Evolutionary conservation across 257 asterid species (phyloP).

Genomic region (Solanum chmielewskii): DNA sequence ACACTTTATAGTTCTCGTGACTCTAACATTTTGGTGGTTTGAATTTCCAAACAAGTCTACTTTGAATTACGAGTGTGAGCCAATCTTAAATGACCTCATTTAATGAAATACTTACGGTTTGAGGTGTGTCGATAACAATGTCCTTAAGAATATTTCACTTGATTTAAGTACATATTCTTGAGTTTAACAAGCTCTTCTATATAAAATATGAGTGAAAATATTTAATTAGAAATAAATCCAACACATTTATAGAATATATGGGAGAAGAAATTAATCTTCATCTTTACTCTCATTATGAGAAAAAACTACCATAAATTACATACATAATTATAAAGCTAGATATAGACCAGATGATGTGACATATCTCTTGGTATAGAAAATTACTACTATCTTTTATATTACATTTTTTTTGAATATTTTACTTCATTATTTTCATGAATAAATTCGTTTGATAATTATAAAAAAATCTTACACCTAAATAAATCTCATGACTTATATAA

Average conservation of each 20-base stretch:
- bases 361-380: background rate
- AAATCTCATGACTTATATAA: background rate
- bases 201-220: background rate
- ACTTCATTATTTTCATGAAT: background rate
- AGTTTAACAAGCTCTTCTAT: too few species aligned
- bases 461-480: background rate
- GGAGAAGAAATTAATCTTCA: background rate
- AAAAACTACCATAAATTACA: background rate
- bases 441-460: background rate
- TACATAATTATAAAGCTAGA: too few species aligned
- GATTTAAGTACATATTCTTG: background rate
- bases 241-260: background rate
- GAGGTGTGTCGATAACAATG: too few species aligned
- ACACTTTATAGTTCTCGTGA: too few species aligned
- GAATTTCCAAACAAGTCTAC: too few species aligned
- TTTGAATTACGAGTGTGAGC: too few species aligned
- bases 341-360: background rate
- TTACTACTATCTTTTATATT: too few species aligned
- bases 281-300: background rate
- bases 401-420: too few species aligned
- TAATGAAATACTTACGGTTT: too few species aligned
- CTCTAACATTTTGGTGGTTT: too few species aligned
- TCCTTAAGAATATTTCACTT: background rate
- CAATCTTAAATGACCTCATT: too few species aligned
- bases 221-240: too few species aligned